A percentile compares a stretch with the other conserved stretches of the same genome.
These are phyloP conservation scores for Xylariales sp. DNA, from an alignment of 2,329 filamentous ascomycete genomes.

Conservation along the genomic window DNA sequence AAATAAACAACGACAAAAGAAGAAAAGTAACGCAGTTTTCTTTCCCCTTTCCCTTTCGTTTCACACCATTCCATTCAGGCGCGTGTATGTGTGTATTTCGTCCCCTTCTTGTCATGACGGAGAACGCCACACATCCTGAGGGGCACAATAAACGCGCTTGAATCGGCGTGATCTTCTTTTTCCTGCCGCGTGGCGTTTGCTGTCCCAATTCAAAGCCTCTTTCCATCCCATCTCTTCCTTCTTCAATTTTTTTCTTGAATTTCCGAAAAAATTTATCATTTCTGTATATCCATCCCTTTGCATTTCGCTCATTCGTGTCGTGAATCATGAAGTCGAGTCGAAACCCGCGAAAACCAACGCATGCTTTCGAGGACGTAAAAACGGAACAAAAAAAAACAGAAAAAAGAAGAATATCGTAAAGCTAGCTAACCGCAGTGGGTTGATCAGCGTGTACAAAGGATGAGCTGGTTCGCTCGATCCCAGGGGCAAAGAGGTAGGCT, in stretches of 20 bases:
- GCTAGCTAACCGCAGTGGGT: not conserved
- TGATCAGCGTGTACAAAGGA: slow-evolving; percentile 9
- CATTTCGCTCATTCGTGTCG: slow-evolving; percentile 29
- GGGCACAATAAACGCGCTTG: not conserved
- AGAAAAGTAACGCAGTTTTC: slow-evolving; percentile 18
- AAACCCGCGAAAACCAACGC: not conserved
- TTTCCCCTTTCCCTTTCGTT: slow-evolving; percentile 27
- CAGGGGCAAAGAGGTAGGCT: slow-evolving; percentile 5
- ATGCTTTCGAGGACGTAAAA: slow-evolving; percentile 4
- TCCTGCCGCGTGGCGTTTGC: slow-evolving; percentile 38
- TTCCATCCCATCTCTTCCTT: slow-evolving; percentile 7
- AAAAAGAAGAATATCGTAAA: slow-evolving; percentile 3
- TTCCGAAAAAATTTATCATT: not conserved
- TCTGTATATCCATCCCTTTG: slow-evolving; percentile 20
- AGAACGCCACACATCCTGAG: too few relatives aligned
- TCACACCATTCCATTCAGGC: not conserved
- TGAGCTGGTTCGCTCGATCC: not conserved
- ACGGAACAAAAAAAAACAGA: slow-evolving; percentile 22
- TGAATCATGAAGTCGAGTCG: slow-evolving; percentile 33
- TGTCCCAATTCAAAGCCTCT: not conserved
- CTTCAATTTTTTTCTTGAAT: not conserved
- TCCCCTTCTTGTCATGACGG: too few relatives aligned
- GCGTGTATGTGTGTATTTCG: not conserved
- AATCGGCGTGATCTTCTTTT: not conserved
- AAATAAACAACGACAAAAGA: slow-evolving; percentile 37